A percentile compares a stretch with the other conserved stretches of the same genome.
Conservation (phyloP, 208 protist species). For the Acanthamoeba royreba region DNA sequence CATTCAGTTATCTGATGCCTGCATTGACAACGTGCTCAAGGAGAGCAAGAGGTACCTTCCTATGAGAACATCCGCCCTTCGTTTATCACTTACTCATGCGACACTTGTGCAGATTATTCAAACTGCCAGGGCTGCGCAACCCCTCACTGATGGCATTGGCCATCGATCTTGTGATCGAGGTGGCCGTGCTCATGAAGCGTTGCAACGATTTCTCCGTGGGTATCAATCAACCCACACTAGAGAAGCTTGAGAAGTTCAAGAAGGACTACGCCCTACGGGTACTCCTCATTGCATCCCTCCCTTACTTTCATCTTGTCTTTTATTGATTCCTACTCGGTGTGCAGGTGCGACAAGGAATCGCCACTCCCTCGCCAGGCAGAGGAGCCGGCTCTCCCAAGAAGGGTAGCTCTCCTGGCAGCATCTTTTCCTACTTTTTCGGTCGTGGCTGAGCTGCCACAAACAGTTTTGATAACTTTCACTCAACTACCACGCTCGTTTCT, state of each 20-base stretch:
- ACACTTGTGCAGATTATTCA: not conserved
- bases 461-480: too few species aligned
- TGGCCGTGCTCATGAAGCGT: not conserved
- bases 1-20: not conserved
- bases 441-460: too few species aligned
- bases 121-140: not conserved
- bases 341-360: not conserved
- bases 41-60: not conserved
- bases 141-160: not conserved
- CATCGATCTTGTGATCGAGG: not conserved
- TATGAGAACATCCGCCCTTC: not conserved
- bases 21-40: not conserved
- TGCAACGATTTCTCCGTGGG: conserved; percentile 8
- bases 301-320: not conserved
- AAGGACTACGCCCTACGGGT: not conserved
- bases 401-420: not conserved
- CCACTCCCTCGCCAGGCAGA: not conserved
- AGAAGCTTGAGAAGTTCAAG: conserved; percentile 8
- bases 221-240: not conserved
- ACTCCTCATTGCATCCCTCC: not conserved
- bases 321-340: not conserved
- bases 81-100: not conserved
- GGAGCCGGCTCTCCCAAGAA: not conserved
- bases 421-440: not conserved
- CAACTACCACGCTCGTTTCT: too few species aligned